These are phyloP conservation scores for Aaosphaeria pasadenensis DNA, from an alignment of 2,329 filamentous ascomycete species.

Conservation along the genomic window DNA sequence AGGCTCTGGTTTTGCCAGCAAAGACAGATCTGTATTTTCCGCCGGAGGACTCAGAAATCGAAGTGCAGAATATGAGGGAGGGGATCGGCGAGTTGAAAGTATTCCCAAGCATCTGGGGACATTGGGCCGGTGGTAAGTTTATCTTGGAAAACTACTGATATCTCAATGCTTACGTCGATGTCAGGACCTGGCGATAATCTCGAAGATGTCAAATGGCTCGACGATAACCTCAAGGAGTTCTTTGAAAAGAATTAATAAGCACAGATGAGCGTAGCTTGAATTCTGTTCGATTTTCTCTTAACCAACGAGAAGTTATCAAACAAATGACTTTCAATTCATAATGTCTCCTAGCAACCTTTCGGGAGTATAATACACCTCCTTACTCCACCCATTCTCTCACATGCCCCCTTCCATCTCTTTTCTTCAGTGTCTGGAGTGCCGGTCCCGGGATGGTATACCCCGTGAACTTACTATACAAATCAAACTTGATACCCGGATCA, in stretches of 20 bases:
- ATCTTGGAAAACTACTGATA: not conserved
- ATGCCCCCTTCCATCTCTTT: not conserved
- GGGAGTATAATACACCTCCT: no score
- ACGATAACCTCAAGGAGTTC: conserved; percentile 57
- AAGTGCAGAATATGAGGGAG: conserved; percentile 62
- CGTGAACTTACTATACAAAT: conserved; percentile 48
- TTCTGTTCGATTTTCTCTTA: no score
- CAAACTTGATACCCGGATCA: conserved; percentile 51
- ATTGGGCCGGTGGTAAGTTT: conserved; percentile 51
- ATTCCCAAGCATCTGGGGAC: conserved; percentile 65
- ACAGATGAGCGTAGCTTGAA: no score
- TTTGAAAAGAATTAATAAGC: conserved; percentile 35
- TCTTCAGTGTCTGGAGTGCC: conserved; percentile 44
- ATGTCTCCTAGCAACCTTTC: no score
- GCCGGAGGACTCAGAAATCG: conserved; percentile 74
- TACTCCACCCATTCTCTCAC: not conserved
- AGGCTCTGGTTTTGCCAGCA: conserved; percentile 65
- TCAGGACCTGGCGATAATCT: conserved; percentile 66
- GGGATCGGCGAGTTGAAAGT: conserved; percentile 54
- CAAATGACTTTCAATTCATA: no score
- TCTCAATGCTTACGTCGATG: not conserved
- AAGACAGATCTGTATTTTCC: conserved; percentile 81
- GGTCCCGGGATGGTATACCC: conserved; percentile 50
- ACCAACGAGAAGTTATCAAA: no score
- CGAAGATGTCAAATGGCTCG: conserved; percentile 70